These are phyloP conservation scores for Hygrophorus pudorinus DNA, from an alignment of 768 basidiomycete species.

Conservation along the genomic window DNA sequence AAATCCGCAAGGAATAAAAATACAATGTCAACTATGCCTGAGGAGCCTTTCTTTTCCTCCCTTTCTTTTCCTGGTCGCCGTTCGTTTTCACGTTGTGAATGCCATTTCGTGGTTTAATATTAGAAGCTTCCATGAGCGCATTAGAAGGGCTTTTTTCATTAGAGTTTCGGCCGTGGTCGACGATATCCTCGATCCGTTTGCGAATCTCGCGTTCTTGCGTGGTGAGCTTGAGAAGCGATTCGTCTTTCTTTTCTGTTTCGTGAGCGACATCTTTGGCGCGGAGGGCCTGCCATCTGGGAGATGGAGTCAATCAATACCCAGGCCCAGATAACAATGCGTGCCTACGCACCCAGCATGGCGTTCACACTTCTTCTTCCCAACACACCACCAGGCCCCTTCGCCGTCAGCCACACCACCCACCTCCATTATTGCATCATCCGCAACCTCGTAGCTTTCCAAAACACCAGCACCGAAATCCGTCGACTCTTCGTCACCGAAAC, in stretches of 20 bases:
- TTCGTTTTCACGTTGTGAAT: conserved; percentile 30
- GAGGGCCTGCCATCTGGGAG: conserved; percentile 65
- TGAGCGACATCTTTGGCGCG: conserved; percentile 62
- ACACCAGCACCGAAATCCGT: conserved; percentile 56
- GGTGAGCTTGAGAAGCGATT: conserved; percentile 54
- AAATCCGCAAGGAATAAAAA: conserved; percentile 11
- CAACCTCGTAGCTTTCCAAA: conserved; percentile 57
- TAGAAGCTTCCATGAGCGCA: conserved; percentile 26
- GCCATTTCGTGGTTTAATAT: conserved; percentile 36
- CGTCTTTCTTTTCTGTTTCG: conserved; percentile 70
- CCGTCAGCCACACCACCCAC: conserved; percentile 33
- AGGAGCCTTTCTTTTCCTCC: conserved; percentile 45
- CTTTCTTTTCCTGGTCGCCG: conserved; percentile 41
- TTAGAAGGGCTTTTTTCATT: conserved; percentile 22
- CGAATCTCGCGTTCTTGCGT: conserved; percentile 71
- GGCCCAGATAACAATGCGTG: conserved; percentile 5
- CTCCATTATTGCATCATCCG: conserved; percentile 30
- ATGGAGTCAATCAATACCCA: neutral
- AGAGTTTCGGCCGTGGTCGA: conserved; percentile 32
- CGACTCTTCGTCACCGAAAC: conserved; percentile 76
- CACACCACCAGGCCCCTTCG: conserved; percentile 71
- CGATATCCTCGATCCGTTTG: conserved; percentile 64
- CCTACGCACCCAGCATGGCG: conserved; percentile 62
- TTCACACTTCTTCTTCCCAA: conserved; percentile 63
- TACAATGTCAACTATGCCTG: conserved; percentile 16